Evolutionary conservation across 169 alveolate species (phyloP).

Genomic region (Eimeria necatrix): DNA sequence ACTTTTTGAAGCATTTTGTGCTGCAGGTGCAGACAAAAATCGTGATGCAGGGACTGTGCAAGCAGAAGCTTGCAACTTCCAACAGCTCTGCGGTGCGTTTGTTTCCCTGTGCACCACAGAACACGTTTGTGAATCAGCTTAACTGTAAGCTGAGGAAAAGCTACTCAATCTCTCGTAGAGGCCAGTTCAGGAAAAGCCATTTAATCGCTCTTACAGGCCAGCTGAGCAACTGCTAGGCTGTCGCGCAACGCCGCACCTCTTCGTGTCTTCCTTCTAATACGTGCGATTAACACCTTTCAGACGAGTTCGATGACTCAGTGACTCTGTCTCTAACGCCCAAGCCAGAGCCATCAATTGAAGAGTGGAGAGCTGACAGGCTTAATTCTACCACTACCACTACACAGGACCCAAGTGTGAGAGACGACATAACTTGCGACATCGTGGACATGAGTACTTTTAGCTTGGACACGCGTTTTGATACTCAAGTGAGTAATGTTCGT

Average conservation of each 20-base stretch:
- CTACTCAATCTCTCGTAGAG: no score
- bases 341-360: constrained; percentile 66
- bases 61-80: constrained; percentile 35
- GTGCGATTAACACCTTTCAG: constrained; percentile 9
- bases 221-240: no score
- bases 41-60: constrained; percentile 62
- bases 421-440: constrained; percentile 51
- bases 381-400: constrained; percentile 50
- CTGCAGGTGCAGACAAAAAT: constrained; percentile 9
- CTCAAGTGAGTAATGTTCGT: constrained; percentile 8
- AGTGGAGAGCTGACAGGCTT: constrained; percentile 22
- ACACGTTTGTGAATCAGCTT: no score
- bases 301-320: neutral
- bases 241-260: no score
- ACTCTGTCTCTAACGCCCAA: constrained; percentile 26
- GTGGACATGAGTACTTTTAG: neutral
- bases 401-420: neutral
- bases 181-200: no score
- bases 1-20: no score
- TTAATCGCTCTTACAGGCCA: no score
- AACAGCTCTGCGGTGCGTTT: constrained; percentile 65
- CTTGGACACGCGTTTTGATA: constrained; percentile 1
- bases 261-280: no score
- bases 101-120: no score
- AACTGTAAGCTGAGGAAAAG: no score